These are phyloP conservation scores for Brasilioporus rufonigricans DNA, from an alignment of 768 basidiomycete genomes.

Conservation along the genomic window DNA sequence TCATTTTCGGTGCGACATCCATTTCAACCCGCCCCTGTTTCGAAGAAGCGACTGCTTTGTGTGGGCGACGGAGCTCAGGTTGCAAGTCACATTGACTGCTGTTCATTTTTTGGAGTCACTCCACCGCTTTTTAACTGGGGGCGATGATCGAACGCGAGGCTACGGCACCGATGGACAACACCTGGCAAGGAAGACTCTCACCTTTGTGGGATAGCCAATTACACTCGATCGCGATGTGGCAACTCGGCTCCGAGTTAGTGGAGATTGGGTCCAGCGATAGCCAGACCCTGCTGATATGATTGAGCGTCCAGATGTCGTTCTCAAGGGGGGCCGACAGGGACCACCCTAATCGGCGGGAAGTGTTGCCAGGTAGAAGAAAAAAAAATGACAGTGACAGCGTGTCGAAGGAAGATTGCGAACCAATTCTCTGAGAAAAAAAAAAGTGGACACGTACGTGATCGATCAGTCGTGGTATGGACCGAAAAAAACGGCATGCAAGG, in stretches of 20 bases:
- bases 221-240: neutral
- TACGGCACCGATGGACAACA: neutral
- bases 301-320: neutral
- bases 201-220: conserved; percentile 18
- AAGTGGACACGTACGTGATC: conserved; percentile 2
- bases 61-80: neutral
- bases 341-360: neutral
- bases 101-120: neutral
- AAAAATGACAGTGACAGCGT: conserved; percentile 10
- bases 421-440: conserved; percentile 8
- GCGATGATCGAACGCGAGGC: neutral
- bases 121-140: neutral
- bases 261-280: conserved; percentile 11
- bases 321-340: conserved; percentile 13
- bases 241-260: conserved; percentile 9
- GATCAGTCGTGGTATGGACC: neutral
- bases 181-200: conserved; percentile 14
- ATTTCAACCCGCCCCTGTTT: conserved; percentile 11
- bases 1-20: neutral
- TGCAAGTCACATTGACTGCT: neutral
- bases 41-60: neutral
- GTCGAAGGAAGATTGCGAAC: neutral
- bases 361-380: conserved; percentile 4
- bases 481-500: neutral
- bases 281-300: neutral